Evolutionary conservation across 2,329 filamentous ascomycete species (phyloP).

Genomic region (Plectosphaerella sp.): DNA sequence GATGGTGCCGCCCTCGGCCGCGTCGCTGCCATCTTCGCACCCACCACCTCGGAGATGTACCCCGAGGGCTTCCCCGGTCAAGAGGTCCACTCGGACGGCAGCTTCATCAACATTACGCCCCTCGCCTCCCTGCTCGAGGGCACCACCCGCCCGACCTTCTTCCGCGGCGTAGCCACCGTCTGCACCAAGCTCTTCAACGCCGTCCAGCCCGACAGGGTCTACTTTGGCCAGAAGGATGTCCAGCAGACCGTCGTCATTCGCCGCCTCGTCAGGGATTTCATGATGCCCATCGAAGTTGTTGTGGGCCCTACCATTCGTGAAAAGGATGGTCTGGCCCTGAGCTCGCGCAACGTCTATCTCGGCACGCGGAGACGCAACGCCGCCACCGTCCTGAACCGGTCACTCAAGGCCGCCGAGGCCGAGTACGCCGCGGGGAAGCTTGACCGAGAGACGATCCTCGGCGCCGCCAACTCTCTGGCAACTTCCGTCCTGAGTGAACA

Average conservation of each 20-base stretch:
- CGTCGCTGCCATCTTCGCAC: conserved; percentile 81
- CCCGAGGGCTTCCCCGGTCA: conserved; percentile 71
- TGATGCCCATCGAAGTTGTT: conserved; percentile 69
- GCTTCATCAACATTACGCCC: conserved; percentile 88
- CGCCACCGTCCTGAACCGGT: conserved; percentile 66
- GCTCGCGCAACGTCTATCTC: conserved; percentile 90
- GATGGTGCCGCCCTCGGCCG: conserved; percentile 58
- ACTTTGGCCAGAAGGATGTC: conserved; percentile 97
- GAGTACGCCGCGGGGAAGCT: conserved; percentile 51
- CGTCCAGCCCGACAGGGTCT: conserved; percentile 62
- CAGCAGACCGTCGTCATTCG: conserved; percentile 92
- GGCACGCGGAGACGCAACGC: conserved; percentile 67
- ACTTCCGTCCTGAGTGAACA: conserved; percentile 56
- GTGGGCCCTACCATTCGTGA: conserved; percentile 75
- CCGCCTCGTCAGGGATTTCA: conserved; percentile 83
- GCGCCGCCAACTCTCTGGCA: conserved; percentile 61
- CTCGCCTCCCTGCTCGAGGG: conserved; percentile 80
- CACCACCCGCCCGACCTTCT: conserved; percentile 83
- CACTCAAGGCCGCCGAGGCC: conserved; percentile 66
- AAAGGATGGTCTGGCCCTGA: conserved; percentile 78
- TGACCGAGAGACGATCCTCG: conserved; percentile 64
- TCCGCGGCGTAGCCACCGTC: conserved; percentile 91
- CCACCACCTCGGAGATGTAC: conserved; percentile 80
- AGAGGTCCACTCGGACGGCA: conserved; percentile 72
- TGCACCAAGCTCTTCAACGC: conserved; percentile 71